Percentiles rank a stretch among this genome's conserved stretches.
phyloP scores from a whole-genome alignment of 306 rosid species.

The Lithocarpus polystachyus region DNA sequence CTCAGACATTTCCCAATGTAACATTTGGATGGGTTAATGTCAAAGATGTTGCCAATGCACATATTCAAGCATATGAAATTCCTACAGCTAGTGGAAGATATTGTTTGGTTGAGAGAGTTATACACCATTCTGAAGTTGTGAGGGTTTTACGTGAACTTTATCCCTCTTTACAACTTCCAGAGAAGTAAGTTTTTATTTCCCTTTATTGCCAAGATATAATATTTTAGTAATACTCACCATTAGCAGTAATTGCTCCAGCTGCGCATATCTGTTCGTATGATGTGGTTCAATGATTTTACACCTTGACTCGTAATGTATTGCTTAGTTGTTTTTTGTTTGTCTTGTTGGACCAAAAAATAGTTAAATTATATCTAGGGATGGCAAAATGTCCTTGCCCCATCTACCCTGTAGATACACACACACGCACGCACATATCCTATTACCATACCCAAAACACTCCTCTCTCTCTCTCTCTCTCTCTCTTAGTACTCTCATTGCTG shows the following conservation, averaged over 20 bases:
- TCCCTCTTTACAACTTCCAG: conserved; percentile 58
- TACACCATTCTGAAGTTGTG: conserved; percentile 52
- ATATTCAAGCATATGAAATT: conserved; percentile 71
- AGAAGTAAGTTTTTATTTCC: conserved; percentile 40
- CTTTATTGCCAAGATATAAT: background rate
- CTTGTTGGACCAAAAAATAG: background rate
- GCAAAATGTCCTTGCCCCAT: too few relatives aligned
- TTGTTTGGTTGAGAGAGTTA: conserved; percentile 51
- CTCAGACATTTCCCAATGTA: conserved; percentile 43
- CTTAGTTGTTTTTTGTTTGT: background rate
- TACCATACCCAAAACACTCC: too few relatives aligned
- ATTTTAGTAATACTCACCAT: background rate
- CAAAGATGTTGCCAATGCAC: conserved; percentile 80
- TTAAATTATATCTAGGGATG: too few relatives aligned
- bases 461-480: too few relatives aligned
- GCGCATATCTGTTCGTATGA: background rate
- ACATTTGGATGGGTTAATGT: conserved; percentile 65
- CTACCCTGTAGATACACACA: too few relatives aligned
- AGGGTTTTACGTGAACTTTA: conserved; percentile 46
- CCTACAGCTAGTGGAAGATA: conserved; percentile 84
- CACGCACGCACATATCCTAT: too few relatives aligned
- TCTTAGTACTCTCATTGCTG: too few relatives aligned
- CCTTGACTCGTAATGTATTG: background rate
- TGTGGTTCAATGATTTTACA: background rate
- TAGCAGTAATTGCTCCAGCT: background rate